Conservation (phyloP, 208 protist genomes). For the Endotrypanum monterogeii region DNA sequence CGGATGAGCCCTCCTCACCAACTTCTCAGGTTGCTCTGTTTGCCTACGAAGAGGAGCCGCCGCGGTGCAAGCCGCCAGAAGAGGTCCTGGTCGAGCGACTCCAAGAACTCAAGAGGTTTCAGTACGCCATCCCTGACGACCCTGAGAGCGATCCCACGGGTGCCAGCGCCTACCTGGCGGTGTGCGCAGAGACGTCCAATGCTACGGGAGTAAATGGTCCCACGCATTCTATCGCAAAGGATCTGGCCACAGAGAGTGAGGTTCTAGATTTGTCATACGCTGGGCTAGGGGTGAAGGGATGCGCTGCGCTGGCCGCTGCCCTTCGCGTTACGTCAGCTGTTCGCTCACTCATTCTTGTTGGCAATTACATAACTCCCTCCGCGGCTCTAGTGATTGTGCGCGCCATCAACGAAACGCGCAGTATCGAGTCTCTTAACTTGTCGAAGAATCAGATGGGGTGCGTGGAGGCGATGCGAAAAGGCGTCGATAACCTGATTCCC, state of each 20-base stretch:
- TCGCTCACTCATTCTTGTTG: constrained; percentile 62
- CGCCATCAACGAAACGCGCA: constrained; percentile 57
- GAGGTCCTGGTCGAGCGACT: constrained; percentile 73
- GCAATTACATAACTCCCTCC: constrained; percentile 78
- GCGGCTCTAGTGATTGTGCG: constrained; percentile 66
- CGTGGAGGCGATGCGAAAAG: constrained; percentile 39
- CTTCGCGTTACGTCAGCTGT: constrained; percentile 73
- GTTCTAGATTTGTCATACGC: constrained; percentile 77
- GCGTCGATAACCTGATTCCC: constrained; percentile 3
- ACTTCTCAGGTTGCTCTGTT: constrained; percentile 38
- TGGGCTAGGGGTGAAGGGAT: constrained; percentile 68
- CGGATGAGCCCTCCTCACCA: constrained; percentile 5
- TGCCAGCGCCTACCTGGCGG: constrained; percentile 57
- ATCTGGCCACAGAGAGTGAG: constrained; percentile 54
- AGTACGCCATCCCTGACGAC: constrained; percentile 46
- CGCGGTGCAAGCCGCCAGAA: constrained; percentile 56
- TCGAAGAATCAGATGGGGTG: constrained; percentile 74
- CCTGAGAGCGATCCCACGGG: constrained; percentile 78
- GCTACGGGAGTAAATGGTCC: constrained; percentile 80
- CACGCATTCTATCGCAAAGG: constrained; percentile 55
- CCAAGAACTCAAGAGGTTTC: constrained; percentile 47
- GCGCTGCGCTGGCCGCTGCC: constrained; percentile 68
- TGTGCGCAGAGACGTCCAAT: constrained; percentile 54
- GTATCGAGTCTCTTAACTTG: constrained; percentile 68
- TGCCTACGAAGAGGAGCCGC: constrained; percentile 68